Percentiles rank a stretch among this genome's conserved stretches.
phyloP scores from a whole-genome alignment of 208 protist genomes.

The Leishmania amazonensis region DNA sequence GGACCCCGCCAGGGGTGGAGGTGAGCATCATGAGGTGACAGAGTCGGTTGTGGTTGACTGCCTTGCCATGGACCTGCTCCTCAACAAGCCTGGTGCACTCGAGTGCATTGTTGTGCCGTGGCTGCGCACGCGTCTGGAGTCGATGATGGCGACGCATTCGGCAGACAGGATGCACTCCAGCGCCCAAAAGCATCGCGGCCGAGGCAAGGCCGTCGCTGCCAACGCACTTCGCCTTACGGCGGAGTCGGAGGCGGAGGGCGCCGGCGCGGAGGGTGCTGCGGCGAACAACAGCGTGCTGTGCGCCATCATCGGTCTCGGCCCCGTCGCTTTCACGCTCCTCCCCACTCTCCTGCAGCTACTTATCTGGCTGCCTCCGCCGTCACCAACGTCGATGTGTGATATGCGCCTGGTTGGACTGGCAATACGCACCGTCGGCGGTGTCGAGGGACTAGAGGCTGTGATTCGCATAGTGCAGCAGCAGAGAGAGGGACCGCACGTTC shows the following conservation, averaged over 20 bases:
- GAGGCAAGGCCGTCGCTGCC: background rate
- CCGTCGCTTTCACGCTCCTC: constrained; percentile 30
- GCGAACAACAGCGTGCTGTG: constrained; percentile 42
- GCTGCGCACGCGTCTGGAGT: constrained; percentile 32
- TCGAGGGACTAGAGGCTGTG: constrained; percentile 51
- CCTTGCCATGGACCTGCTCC: constrained; percentile 57
- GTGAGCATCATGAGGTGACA: background rate
- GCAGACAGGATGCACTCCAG: background rate
- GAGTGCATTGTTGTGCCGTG: constrained; percentile 52
- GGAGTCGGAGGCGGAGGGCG: background rate
- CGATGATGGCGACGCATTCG: background rate
- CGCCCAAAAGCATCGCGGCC: background rate
- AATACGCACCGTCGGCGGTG: constrained; percentile 56
- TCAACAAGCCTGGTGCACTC: constrained; percentile 46
- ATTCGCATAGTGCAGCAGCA: constrained; percentile 15
- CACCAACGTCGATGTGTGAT: constrained; percentile 20
- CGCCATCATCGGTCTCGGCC: constrained; percentile 61
- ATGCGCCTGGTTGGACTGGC: constrained; percentile 55
- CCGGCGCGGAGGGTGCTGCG: background rate
- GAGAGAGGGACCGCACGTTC: constrained; percentile 13
- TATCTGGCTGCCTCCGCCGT: constrained; percentile 34
- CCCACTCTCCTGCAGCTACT: constrained; percentile 51
- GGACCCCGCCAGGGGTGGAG: background rate
- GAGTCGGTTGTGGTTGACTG: constrained; percentile 38
- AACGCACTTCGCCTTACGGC: background rate